Base-by-base conservation (phyloP, 768 basidiomycete genomes). In the Amyloporia xantha region DNA sequence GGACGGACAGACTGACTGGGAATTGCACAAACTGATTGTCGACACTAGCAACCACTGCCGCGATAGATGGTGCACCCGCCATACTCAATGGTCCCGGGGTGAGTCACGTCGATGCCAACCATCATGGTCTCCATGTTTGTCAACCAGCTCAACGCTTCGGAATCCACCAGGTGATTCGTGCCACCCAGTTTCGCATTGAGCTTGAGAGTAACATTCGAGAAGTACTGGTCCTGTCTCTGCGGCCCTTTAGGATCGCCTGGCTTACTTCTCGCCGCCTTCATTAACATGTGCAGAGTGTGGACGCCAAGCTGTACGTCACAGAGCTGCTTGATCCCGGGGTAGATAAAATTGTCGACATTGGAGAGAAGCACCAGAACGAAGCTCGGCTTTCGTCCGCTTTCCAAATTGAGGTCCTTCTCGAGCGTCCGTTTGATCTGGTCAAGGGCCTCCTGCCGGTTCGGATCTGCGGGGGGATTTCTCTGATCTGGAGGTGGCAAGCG, bases 101-200 rank as follows among this genome's bases (percentile, higher is more conserved):
- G 87, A 1, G 85, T 89, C 17, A 86, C 84, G 57, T 77, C 77
- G 66, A 76, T 74, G 11, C 88, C 88, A 1, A 91, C 81, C 62
- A 91, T 67, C 82, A 91, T 91, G 4, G 88, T 89, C 41, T 72
- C 72, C 52, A 73, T 70, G 62, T 75, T 76, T 0, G 64, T 77
- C 41, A 90, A 64, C 86, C 86, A 90, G 21, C 52, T 57, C 73
- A 82, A 76, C 1, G 76, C 74, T 1, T 52, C 58, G 0, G 69
- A 62, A 17, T 82, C 81, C 9, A 89, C 65, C 45, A 73, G 52
- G 64, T 91, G 88, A 53, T 91, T 91, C n/a, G 82, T 66, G 0
- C 88, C 88, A 2, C 86, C 85, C 1, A 90, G 77, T 62, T 91
- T 91, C 20, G 81, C 79, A 54, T 91, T 91, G 7, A 86, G 73